These are phyloP conservation scores for Paraphoma sp. DNA, from an alignment of 2,329 filamentous ascomycete species.

Conservation along the genomic window DNA sequence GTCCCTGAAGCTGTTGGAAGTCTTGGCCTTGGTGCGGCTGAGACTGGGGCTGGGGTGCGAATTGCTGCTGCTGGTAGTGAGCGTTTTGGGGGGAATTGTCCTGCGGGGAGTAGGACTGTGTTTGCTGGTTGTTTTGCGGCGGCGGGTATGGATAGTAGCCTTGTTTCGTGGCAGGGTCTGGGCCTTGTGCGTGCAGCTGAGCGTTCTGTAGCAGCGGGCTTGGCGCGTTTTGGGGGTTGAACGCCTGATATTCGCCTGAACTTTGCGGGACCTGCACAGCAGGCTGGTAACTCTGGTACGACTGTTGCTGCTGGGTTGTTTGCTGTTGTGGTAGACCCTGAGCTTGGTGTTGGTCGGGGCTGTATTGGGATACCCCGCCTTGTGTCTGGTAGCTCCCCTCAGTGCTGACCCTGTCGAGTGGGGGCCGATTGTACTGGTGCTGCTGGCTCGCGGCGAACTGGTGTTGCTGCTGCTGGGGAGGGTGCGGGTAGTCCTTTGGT, in stretches of 20 bases:
- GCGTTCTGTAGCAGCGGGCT: constrained; percentile 37
- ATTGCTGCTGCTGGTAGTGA: constrained; percentile 38
- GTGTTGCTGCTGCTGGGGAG: constrained; percentile 30
- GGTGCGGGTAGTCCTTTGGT: constrained; percentile 45
- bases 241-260: constrained; percentile 41
- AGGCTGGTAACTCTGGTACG: constrained; percentile 42
- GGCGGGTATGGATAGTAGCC: constrained; percentile 43
- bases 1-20: constrained; percentile 30
- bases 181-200: constrained; percentile 38
- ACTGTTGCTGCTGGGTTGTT: constrained; percentile 23
- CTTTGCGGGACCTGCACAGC: constrained; percentile 26
- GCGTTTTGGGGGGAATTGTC: constrained; percentile 31
- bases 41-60: constrained; percentile 30
- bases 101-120: constrained; percentile 33
- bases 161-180: constrained; percentile 34
- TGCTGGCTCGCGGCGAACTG: constrained; percentile 39
- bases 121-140: constrained; percentile 30
- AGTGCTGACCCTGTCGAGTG: constrained; percentile 48
- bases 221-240: constrained; percentile 38
- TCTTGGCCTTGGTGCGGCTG: constrained; percentile 43
- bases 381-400: constrained; percentile 47
- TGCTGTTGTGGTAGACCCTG: constrained; percentile 32
- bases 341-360: constrained; percentile 44
- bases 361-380: constrained; percentile 49
- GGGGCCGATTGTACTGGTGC: constrained; percentile 40